A percentile compares a stretch with the other conserved stretches of the same genome.
Evolutionary conservation across 805 yeast species (phyloP).

Genomic region (Candida nemodendra): DNA sequence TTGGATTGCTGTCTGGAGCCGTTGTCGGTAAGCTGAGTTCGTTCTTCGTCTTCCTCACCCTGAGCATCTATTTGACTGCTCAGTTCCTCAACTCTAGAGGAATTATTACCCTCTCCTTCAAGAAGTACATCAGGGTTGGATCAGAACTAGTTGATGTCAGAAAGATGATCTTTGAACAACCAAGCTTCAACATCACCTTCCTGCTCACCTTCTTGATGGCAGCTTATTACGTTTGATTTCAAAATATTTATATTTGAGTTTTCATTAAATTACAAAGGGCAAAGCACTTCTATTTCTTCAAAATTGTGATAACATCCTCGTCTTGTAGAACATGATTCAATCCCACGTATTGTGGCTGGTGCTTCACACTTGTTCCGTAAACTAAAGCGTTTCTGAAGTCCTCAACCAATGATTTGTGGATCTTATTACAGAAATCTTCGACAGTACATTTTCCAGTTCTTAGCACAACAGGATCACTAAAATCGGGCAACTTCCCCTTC

Average conservation of each 20-base stretch:
- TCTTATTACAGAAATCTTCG: constrained; percentile 94
- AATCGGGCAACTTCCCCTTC: constrained; percentile 91
- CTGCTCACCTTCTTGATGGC: constrained; percentile 54
- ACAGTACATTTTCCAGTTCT: constrained; percentile 80
- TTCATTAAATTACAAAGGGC: neutral
- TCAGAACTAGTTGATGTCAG: constrained; percentile 43
- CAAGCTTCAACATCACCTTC: constrained; percentile 61
- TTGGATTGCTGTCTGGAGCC: constrained; percentile 58
- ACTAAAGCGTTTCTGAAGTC: constrained; percentile 93
- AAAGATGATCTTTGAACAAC: constrained; percentile 53
- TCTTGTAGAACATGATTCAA: constrained; percentile 80
- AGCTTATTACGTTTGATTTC: constrained; percentile 44
- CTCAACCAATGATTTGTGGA: constrained; percentile 90
- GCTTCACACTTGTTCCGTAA: constrained; percentile 92
- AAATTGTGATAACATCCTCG: constrained; percentile 95
- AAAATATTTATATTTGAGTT: no score
- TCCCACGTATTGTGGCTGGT: constrained; percentile 97
- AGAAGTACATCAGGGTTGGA: constrained; percentile 37
- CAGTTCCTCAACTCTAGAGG: constrained; percentile 60
- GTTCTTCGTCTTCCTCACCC: constrained; percentile 48
- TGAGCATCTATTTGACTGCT: constrained; percentile 42
- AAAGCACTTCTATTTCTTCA: constrained; percentile 68
- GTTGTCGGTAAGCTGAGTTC: constrained; percentile 60
- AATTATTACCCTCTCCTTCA: constrained; percentile 45
- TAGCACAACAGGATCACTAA: constrained; percentile 90